Evolutionary conservation across 495 filamentous ascomycete genomes (phyloP).

Genomic region (Neurospora sp.): DNA sequence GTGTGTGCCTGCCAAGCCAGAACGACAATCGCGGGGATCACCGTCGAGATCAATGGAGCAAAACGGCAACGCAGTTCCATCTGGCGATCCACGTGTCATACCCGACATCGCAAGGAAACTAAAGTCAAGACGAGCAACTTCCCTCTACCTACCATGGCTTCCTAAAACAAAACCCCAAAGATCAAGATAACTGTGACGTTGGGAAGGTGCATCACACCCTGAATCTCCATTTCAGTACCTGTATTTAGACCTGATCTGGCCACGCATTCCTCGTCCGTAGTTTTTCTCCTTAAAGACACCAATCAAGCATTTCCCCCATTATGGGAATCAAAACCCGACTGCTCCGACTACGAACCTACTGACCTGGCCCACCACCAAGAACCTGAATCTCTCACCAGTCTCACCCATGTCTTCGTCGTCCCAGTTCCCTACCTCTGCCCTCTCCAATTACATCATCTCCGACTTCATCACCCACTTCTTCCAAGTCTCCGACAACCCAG

Average conservation of each 20-base stretch:
- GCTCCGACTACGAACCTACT: slow-evolving; percentile 15
- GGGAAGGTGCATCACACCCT: too few relatives aligned
- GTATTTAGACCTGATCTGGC: too few relatives aligned
- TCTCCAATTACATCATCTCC: slow-evolving; percentile 5
- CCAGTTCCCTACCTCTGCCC: too few relatives aligned
- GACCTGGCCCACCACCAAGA: slow-evolving; percentile 16
- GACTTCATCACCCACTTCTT: slow-evolving; percentile 28
- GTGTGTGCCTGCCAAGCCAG: neutral
- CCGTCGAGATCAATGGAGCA: neutral
- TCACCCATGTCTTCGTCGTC: too few relatives aligned
- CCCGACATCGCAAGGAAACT: neutral
- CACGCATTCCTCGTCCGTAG: too few relatives aligned
- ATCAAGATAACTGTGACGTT: neutral
- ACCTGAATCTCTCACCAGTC: neutral
- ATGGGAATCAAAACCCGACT: neutral
- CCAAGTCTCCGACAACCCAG: slow-evolving; percentile 25
- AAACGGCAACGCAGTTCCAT: neutral
- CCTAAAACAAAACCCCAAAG: neutral
- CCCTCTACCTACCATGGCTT: neutral
- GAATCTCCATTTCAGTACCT: too few relatives aligned
- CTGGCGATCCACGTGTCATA: neutral
- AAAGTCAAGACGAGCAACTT: neutral
- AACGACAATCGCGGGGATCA: neutral
- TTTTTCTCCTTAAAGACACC: too few relatives aligned
- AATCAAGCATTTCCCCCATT: too few relatives aligned